These are phyloP conservation scores for Nitzschia inconspicua DNA, from an alignment of 108 stramenopile species.

Conservation along the genomic window DNA sequence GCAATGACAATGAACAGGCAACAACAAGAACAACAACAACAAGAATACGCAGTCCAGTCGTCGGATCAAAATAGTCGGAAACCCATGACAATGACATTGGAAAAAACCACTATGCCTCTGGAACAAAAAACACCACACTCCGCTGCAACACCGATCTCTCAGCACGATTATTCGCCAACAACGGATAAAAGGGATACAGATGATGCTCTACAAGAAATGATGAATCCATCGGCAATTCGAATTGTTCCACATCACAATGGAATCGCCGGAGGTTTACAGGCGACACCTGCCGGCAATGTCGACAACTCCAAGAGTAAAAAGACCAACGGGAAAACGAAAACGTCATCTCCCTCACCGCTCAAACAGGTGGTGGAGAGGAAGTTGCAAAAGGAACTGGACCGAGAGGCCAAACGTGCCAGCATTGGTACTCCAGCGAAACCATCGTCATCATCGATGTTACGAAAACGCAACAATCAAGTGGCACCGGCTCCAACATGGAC, in stretches of 20 bases:
- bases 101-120: too few relatives aligned
- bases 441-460: background rate
- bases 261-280: too few relatives aligned
- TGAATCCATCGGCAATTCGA: conserved; percentile 3
- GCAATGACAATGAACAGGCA: too few relatives aligned
- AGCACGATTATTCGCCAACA: too few relatives aligned
- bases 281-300: too few relatives aligned
- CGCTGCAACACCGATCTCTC: too few relatives aligned
- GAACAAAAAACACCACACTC: too few relatives aligned
- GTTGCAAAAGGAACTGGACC: conserved; percentile 7
- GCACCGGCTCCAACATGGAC: too few relatives aligned
- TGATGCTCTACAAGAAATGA: background rate
- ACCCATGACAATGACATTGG: too few relatives aligned
- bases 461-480: background rate
- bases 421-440: background rate
- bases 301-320: too few relatives aligned
- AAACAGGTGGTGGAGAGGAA: background rate
- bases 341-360: background rate
- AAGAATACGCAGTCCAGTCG: background rate
- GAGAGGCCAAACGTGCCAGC: conserved; percentile 8
- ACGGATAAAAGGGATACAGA: background rate
- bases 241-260: too few relatives aligned
- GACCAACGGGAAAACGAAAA: too few relatives aligned
- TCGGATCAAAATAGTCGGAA: background rate
- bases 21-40: background rate